Evolutionary conservation across 208 protist genomes (phyloP).

Genomic region (Acanthamoeba triangularis): DNA sequence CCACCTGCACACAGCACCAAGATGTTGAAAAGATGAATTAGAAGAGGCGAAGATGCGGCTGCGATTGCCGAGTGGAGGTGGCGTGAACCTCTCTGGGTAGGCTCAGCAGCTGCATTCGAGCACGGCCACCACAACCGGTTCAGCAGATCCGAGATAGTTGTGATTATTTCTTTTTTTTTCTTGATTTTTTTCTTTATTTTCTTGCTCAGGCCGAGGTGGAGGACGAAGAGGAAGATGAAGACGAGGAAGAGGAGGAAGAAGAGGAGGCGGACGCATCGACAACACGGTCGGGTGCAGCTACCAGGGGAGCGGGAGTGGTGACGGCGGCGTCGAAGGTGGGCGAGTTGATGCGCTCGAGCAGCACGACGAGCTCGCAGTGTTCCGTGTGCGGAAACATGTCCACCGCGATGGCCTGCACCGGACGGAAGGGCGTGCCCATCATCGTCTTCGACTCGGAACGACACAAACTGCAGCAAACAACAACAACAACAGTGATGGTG

Average conservation of each 20-base stretch:
- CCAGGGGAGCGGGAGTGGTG: not conserved
- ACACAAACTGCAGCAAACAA: conserved; percentile 78
- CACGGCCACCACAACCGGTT: too few species aligned
- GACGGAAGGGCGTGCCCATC: conserved; percentile 93
- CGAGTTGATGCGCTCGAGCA: conserved; percentile 89
- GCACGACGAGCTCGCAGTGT: conserved; percentile 96
- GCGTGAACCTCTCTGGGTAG: too few species aligned
- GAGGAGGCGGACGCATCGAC: not conserved
- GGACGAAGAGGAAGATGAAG: not conserved
- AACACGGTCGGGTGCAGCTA: not conserved
- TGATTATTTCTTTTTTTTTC: too few species aligned
- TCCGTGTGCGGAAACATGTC: conserved; percentile 98
- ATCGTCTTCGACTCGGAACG: conserved; percentile 81
- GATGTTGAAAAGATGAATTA: too few species aligned
- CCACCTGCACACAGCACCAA: not conserved
- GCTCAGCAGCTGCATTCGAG: too few species aligned
- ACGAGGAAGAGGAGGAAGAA: not conserved
- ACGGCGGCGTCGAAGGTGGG: not conserved
- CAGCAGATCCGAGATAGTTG: too few species aligned
- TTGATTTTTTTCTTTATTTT: not conserved
- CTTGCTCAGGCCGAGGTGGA: not conserved
- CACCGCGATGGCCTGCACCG: conserved; percentile 93
- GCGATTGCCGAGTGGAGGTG: too few species aligned
- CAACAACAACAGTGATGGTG: not conserved
- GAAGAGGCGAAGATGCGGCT: too few species aligned